Evolutionary conservation across 345 rosid genomes (phyloP), one percentile per base, ranked within the genome.

Genomic region (Luvunga scandens): DNA sequence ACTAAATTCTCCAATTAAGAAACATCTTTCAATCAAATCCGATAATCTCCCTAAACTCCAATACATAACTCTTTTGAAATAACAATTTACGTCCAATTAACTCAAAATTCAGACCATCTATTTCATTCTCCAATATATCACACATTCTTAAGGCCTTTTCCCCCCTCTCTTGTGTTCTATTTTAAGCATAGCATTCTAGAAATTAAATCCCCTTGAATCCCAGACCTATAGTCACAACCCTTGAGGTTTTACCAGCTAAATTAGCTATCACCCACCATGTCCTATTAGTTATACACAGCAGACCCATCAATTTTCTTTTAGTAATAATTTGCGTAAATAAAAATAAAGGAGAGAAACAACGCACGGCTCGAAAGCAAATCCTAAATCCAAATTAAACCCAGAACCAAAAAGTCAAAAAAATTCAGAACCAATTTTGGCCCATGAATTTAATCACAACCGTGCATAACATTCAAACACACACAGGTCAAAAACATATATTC

Each of bases 371-470:
- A 72, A 72, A 6, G 48, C 53, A 50, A 68, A 30, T 67, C 55
- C 31, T 14, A 25, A 6, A 27, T 48, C 25, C 50, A 71, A 78
- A 38, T 48, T 71, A 57, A 78, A 72, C 57, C 50, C 67, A 59
- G 8, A 71, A 76, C 25, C 55, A 75, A 66, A 73, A 34, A 66
- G 27, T 36, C n/a, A 27, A 73, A 60, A 36, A 24, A 55, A 77
- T 34, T 42, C 31, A 18, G n/a, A 39, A 36, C 12, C 21, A 55
- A 76, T 34, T 64, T 42, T 45, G 56, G 24, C 77, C 66, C 65
- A 45, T 73, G 18, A 38, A 18, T 53, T 53, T 16, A 78, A 78
- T 61, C 73, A 75, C 24, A 73, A 27, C 45, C 75, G 76, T 55
- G 24, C 16, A 30, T 9, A 31, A 27, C 72, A 16, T 27, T 27